Base-by-base conservation (phyloP, 768 basidiomycete species). In the Collybiopsis confluens region DNA sequence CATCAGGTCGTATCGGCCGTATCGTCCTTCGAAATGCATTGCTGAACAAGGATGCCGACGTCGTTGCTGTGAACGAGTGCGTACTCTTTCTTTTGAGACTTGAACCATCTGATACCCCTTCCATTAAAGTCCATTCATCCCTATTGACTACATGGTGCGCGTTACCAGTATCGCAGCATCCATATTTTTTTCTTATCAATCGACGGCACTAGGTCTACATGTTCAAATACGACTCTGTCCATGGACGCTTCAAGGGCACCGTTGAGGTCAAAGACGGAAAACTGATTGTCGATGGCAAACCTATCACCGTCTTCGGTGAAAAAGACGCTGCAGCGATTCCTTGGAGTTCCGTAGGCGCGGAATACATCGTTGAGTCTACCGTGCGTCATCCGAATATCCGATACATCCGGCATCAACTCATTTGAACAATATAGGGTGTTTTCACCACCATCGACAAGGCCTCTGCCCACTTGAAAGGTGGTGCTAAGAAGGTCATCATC, bases 401-500 rank as follows among this genome's bases (percentile, higher is more conserved):
- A 28, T 42, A 53, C 27, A 41, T 37, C 56, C 42, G 45, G 57
- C 48, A 54, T 43, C 41, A 52, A 37, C 54, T 36, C 41, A 40
- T 63, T 59, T 49, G 43, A 30, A 59, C 58, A 45, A 24, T 13
- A n/a, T 54, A 87, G 85, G 91, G 95, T 85, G 94, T 97, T 71
- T 98, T 98, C 83, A 98, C 95, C 69, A 97, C 94, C 65, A 80
- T 72, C 61, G 94, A 97, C 15, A 95, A 94, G 79, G 96, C 96
- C 52, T 79, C 79, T 45, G 86, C 84, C 61, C 96, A 99, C 77
- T 78, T 99, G 75, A 93, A 95, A 76, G 96, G 96, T 63, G 96
- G 96, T 70, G 96, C 96, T 67, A 98, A 98, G 86, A 99, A 98
- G 81, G 96, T 98, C 69, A 80, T 98, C 77, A 98, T 98, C 82